phyloP scores from a whole-genome alignment of 176 grass and related monocot genomes.

The Hyparrhenia diplandra region DNA sequence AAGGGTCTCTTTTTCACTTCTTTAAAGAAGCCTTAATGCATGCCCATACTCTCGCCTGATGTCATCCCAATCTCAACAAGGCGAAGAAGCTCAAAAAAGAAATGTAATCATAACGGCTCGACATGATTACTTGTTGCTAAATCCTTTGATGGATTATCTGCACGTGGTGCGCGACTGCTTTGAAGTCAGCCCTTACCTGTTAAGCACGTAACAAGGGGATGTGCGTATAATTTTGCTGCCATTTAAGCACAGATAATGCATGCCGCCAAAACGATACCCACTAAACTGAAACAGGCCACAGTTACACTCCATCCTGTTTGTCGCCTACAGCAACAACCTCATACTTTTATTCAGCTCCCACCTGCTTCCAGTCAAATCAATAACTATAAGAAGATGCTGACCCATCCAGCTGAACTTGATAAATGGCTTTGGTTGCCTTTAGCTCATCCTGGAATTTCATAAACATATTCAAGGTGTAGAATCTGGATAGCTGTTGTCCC shows the following conservation, averaged over 20 bases:
- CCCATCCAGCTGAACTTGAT: constrained; percentile 50
- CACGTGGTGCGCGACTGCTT: constrained; percentile 36
- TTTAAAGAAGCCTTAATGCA: constrained; percentile 45
- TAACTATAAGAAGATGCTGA: constrained; percentile 48
- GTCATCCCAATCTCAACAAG: constrained; percentile 59
- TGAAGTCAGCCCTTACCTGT: constrained; percentile 62
- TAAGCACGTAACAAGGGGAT: constrained; percentile 58
- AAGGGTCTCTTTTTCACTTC: constrained; percentile 52
- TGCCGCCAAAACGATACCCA: constrained; percentile 73
- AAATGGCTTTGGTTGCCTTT: constrained; percentile 52
- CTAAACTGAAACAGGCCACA: constrained; percentile 61
- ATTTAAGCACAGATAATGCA: constrained; percentile 60
- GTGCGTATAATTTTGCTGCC: constrained; percentile 59
- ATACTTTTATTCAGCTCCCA: constrained; percentile 45
- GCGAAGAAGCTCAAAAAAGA: constrained; percentile 63
- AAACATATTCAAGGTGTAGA: constrained; percentile 70
- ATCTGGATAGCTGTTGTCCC: constrained; percentile 66
- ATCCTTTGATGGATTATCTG: constrained; percentile 55
- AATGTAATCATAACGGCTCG: constrained; percentile 64
- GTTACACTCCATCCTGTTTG: constrained; percentile 54
- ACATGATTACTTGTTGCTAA: constrained; percentile 36
- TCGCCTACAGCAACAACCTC: constrained; percentile 52
- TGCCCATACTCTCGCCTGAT: constrained; percentile 60
- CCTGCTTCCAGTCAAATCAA: constrained; percentile 46
- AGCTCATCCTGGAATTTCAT: constrained; percentile 66